Conservation (phyloP, 2,329 filamentous ascomycete genomes). For the Exophiala aquamarina region DNA sequence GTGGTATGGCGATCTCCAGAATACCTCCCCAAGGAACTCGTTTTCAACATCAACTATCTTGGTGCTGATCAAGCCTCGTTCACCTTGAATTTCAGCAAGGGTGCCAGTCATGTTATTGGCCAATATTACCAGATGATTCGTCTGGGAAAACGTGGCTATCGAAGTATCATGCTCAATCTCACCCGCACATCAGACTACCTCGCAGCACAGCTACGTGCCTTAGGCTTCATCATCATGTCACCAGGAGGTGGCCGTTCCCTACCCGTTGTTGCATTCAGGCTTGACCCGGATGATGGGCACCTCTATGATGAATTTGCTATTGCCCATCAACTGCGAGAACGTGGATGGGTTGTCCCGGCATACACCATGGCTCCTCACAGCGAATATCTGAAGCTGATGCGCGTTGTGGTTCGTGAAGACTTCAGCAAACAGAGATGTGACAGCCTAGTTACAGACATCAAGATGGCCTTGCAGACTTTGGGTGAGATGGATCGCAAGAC, state of each 20-base stretch:
- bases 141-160: slow-evolving; percentile 88
- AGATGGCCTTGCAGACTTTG: slow-evolving; percentile 70
- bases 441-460: slow-evolving; percentile 73
- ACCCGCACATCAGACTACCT: slow-evolving; percentile 89
- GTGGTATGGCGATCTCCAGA: slow-evolving; percentile 82
- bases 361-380: slow-evolving; percentile 97
- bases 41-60: slow-evolving; percentile 99
- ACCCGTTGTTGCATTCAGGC: slow-evolving; percentile 85
- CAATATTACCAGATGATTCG: slow-evolving; percentile 98
- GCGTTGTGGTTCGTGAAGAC: slow-evolving; percentile 87
- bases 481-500: slow-evolving; percentile 71
- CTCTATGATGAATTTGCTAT: slow-evolving; percentile 73
- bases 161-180: slow-evolving; percentile 89
- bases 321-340: slow-evolving; percentile 80
- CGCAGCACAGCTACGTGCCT: slow-evolving; percentile 65
- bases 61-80: slow-evolving; percentile 94
- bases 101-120: slow-evolving; percentile 89
- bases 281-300: slow-evolving; percentile 58
- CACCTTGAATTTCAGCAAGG: slow-evolving; percentile 96
- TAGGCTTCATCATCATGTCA: slow-evolving; percentile 88
- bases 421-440: slow-evolving; percentile 83
- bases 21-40: slow-evolving; percentile 82
- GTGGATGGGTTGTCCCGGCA: slow-evolving; percentile 90
- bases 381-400: slow-evolving; percentile 81
- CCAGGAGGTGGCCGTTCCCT: slow-evolving; percentile 74